Evolutionary conservation across 1,284 basidiomycete species (phyloP).

Genomic region (Thelephora terrestris): DNA sequence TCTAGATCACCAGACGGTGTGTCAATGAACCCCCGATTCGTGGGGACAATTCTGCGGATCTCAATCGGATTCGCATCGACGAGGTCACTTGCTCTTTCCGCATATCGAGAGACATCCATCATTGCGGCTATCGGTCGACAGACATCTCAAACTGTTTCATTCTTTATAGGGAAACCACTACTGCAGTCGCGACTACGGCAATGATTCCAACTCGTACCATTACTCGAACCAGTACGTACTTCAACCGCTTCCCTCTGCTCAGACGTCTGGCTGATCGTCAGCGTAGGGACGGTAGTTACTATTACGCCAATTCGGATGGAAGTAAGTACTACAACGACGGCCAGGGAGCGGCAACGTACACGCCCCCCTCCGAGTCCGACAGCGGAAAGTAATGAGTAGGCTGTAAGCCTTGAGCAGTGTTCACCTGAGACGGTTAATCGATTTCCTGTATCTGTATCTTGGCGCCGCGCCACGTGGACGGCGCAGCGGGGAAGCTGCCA

Average conservation of each 20-base stretch:
- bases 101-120: no score
- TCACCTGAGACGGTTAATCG: no score
- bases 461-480: no score
- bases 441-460: no score
- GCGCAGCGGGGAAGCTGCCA: no score
- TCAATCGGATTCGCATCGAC: no score
- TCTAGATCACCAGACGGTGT: no score
- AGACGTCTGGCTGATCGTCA: background rate
- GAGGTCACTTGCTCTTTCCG: no score
- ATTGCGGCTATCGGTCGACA: no score
- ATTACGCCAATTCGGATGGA: conserved; percentile 17
- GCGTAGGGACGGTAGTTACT: conserved; percentile 18
- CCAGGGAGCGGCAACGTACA: conserved; percentile 13
- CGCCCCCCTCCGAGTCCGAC: conserved; percentile 9
- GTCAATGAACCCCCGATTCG: no score
- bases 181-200: conserved; percentile 14
- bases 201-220: conserved; percentile 17
- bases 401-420: no score
- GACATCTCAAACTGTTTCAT: background rate
- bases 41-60: no score
- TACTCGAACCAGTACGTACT: conserved; percentile 20
- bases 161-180: conserved; percentile 18
- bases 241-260: background rate
- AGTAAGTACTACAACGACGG: conserved; percentile 18
- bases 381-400: background rate